Conservation (phyloP, 2,329 filamentous ascomycete species). For the Xylariaceae sp. region DNA sequence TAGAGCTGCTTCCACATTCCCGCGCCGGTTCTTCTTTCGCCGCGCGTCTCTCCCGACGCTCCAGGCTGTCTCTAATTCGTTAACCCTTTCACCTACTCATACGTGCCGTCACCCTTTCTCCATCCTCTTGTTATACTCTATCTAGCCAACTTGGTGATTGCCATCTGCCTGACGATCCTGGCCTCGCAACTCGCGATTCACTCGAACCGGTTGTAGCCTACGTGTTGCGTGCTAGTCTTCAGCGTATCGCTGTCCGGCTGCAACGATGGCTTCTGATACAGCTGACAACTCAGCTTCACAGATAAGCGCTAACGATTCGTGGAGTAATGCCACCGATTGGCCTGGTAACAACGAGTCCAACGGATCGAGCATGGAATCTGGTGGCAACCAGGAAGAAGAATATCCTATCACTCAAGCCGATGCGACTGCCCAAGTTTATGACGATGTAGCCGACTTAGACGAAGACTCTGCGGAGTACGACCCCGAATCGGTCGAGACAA, state of each 20-base stretch:
- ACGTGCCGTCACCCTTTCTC: neutral
- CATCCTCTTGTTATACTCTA: neutral
- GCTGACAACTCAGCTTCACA: conserved; percentile 23
- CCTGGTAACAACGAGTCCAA: conserved; percentile 52
- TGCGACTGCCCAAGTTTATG: conserved; percentile 44
- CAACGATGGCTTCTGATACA: conserved; percentile 30
- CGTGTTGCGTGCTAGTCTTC: conserved; percentile 1
- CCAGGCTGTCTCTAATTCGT: neutral
- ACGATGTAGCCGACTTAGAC: conserved; percentile 46
- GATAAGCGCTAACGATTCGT: conserved; percentile 30
- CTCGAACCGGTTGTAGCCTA: neutral
- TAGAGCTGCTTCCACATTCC: conserved; percentile 14
- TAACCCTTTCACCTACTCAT: neutral
- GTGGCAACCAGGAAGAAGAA: conserved; percentile 54
- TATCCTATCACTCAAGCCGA: conserved; percentile 42
- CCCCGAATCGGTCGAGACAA: conserved; percentile 46
- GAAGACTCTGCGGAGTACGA: conserved; percentile 56
- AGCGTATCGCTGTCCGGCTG: neutral
- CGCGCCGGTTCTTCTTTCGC: neutral
- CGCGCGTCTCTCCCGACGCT: conserved; percentile 1
- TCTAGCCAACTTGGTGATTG: neutral
- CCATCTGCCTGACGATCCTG: neutral
- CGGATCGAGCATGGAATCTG: conserved; percentile 51
- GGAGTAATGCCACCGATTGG: conserved; percentile 51
- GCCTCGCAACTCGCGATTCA: neutral